These are phyloP conservation scores for Pseudogymnoascus sp. DNA, from an alignment of 2,329 filamentous ascomycete species.

Conservation along the genomic window DNA sequence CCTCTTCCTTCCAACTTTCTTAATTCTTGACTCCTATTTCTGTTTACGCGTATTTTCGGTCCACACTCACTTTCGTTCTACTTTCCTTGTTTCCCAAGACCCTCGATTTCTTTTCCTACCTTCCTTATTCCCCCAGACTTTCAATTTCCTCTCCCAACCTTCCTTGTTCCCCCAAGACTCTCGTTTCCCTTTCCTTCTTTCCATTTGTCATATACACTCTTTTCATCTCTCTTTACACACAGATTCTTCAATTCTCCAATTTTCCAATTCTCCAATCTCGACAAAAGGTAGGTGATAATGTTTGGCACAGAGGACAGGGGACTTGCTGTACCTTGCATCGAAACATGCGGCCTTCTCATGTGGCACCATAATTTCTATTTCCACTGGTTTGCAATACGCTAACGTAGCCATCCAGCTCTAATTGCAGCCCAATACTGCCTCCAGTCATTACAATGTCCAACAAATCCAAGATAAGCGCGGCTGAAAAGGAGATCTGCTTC, in stretches of 20 bases:
- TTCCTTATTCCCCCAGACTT: neutral
- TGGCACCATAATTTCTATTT: neutral
- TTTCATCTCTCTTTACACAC: neutral
- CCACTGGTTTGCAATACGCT: neutral
- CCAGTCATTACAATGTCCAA: neutral
- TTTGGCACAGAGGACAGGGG: neutral
- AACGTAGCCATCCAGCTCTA: neutral
- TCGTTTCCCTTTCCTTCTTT: neutral
- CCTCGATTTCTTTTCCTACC: neutral
- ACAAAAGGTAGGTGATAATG: neutral
- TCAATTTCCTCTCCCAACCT: neutral
- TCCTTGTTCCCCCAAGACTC: neutral
- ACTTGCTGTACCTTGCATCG: neutral
- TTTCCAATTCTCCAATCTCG: neutral
- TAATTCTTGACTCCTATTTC: neutral
- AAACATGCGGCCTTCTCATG: neutral
- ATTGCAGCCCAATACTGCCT: neutral
- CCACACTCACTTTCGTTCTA: neutral
- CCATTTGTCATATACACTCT: neutral
- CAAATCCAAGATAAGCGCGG: conserved; percentile 1
- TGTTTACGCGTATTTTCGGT: neutral
- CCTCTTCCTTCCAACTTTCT: neutral
- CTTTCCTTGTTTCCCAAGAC: neutral
- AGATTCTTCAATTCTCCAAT: neutral
- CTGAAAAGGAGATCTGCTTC: conserved; percentile 4